Evolutionary conservation across 2,329 filamentous ascomycete species (phyloP).

Genomic region (Neoscytalidium dimidiatum): DNA sequence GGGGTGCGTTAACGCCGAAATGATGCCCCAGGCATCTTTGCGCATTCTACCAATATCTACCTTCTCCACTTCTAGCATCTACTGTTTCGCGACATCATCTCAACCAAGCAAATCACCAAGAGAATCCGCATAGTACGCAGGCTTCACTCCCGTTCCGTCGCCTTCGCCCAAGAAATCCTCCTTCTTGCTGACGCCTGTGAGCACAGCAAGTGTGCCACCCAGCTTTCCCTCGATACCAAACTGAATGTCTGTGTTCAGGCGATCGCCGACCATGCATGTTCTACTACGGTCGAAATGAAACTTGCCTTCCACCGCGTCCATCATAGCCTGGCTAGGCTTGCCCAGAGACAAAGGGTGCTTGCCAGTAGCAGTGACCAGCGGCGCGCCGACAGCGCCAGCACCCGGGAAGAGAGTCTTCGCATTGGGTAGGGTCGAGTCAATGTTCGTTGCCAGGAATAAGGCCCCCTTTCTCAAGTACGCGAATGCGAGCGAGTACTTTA

Average conservation of each 20-base stretch:
- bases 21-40: not conserved
- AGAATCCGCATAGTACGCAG: constrained; percentile 80
- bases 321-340: constrained; percentile 98
- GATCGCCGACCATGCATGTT: constrained; percentile 95
- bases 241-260: constrained; percentile 91
- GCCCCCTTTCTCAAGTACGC: constrained; percentile 85
- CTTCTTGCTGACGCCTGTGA: constrained; percentile 87
- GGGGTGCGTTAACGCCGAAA: not conserved
- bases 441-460: constrained; percentile 88
- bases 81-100: not conserved
- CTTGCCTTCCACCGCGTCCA: constrained; percentile 97
- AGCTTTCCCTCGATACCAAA: constrained; percentile 91
- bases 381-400: constrained; percentile 79
- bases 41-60: not conserved
- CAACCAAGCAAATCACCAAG: constrained; percentile 70
- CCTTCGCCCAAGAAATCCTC: constrained; percentile 75
- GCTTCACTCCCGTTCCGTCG: constrained; percentile 67
- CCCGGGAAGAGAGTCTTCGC: constrained; percentile 85
- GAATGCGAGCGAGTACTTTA: constrained; percentile 82
- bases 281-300: constrained; percentile 81
- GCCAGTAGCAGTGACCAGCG: constrained; percentile 65
- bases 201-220: constrained; percentile 85
- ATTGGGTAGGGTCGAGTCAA: constrained; percentile 84
- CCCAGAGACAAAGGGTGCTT: constrained; percentile 76
- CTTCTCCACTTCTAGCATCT: constrained; percentile 5